Evolutionary conservation across 129 eudicot genomes (phyloP), one percentile per base, ranked within the genome.

Genomic region (Rutidosis leptorrhynchoides): DNA sequence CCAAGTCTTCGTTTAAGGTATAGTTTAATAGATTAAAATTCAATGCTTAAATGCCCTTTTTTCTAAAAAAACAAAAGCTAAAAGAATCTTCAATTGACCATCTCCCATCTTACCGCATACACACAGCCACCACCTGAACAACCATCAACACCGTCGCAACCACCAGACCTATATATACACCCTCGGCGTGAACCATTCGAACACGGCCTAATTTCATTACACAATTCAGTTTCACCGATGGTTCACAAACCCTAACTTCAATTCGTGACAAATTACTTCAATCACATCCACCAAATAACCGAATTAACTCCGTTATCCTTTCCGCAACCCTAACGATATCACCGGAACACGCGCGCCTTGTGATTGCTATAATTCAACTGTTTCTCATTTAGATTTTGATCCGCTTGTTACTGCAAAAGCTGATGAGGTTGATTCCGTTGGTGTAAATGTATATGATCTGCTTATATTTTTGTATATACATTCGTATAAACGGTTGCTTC

Each of bases 101-200:
- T 32, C 72, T 67, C 21, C 51, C 11, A 68, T 30, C 28, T 58
- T 33, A 32, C 73, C 29, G 10, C 43, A 35, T 35, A 21, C 69
- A 22, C 69, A 33, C 64, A 56, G 57, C 65, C 62, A 52, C 74
- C 70, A 74, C 75, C 71, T 42, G 77, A 75, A 55, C 19, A 69
- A 60, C 54, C 70, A 0, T 69, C 78, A 16, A 61, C 88, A 26
- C 30, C 79, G 2, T 68, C 83, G 6, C 66, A 85, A 0, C 73
- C 62, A 16, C 74, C 71, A 23, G 14, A 68, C 5, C 15, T 23
- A 29, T 77, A 80, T 74, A 77, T 92, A 43, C 95, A 80, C 65
- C 93, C 96, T 0, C 90, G 98, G 1, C 80, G 95, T 0, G 98
- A 92, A 78, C 90, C 95, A 1, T 92, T 88, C 81, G 98, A 92